These are phyloP conservation scores for Coemansia sp. DNA, from an alignment of 192 early-diverging fungal species.

Conservation along the genomic window DNA sequence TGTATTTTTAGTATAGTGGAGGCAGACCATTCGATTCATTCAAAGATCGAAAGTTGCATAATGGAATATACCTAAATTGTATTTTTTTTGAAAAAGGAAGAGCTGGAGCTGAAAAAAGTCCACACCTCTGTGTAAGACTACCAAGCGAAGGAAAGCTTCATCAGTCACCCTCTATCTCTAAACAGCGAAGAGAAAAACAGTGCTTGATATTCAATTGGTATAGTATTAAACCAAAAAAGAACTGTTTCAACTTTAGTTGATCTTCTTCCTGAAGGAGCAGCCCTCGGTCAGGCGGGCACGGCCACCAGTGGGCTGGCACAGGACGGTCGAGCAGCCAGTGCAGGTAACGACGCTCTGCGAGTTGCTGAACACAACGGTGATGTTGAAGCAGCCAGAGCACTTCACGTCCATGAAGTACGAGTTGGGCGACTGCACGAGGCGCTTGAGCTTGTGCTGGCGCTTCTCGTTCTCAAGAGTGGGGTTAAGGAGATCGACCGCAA, in stretches of 20 bases:
- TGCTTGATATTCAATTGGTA: not conserved
- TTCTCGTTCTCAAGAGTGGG: slow-evolving; percentile 75
- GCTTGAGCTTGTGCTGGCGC: slow-evolving; percentile 92
- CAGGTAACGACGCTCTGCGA: slow-evolving; percentile 98
- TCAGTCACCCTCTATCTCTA: no score
- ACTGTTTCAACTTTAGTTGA: slow-evolving; percentile 51
- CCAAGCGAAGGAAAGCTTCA: no score
- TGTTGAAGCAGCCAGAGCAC: slow-evolving; percentile 93
- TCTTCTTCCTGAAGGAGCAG: slow-evolving; percentile 83
- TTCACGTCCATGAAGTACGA: slow-evolving; percentile 99
- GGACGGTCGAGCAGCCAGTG: slow-evolving; percentile 92
- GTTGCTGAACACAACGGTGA: slow-evolving; percentile 99
- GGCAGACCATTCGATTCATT: no score
- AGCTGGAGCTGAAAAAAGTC: no score
- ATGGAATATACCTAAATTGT: no score
- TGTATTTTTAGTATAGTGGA: not conserved
- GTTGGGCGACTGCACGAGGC: slow-evolving; percentile 94
- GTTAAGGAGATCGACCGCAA: slow-evolving; percentile 95
- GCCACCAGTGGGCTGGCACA: slow-evolving; percentile 99
- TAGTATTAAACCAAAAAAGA: slow-evolving; percentile 2
- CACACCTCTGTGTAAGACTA: no score
- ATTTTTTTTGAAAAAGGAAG: no score
- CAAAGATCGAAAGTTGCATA: no score
- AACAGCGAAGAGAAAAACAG: no score
- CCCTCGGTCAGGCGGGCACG: slow-evolving; percentile 95